Evolutionary conservation across 176 grass and related monocot species (phyloP).

Genomic region (Triticum dicoccoides): DNA sequence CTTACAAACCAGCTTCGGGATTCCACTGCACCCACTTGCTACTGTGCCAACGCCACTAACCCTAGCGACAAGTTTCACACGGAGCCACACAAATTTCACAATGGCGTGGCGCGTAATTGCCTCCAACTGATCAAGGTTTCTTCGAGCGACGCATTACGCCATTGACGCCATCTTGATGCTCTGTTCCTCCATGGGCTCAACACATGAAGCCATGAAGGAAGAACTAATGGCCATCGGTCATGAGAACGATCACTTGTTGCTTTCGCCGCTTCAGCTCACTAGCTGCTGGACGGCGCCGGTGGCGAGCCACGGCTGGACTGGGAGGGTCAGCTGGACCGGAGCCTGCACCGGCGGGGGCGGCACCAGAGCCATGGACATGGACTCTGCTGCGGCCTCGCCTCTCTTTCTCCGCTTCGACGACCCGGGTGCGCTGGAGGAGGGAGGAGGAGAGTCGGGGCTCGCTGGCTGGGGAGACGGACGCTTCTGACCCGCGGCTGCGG

Average conservation of each 20-base stretch:
- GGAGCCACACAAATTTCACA: not conserved
- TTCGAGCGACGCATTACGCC: not conserved
- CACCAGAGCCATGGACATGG: slow-evolving; percentile 37
- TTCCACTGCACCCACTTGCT: not conserved
- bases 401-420: slow-evolving; percentile 68
- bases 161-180: not conserved
- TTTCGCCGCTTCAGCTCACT: slow-evolving; percentile 36
- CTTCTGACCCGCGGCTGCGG: slow-evolving; percentile 12
- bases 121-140: not conserved
- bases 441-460: slow-evolving; percentile 36
- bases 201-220: not conserved
- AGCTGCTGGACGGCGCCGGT: slow-evolving; percentile 43
- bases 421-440: slow-evolving; percentile 25
- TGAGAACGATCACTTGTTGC: not conserved
- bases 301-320: slow-evolving; percentile 35
- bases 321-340: slow-evolving; percentile 39
- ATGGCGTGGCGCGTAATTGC: not conserved
- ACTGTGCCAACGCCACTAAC: not conserved
- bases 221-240: not conserved
- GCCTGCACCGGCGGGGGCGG: slow-evolving; percentile 9
- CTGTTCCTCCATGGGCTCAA: not conserved
- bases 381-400: slow-evolving; percentile 45
- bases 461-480: slow-evolving; percentile 16
- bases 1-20: not conserved
- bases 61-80: not conserved